Conservation (phyloP, 768 basidiomycete species). For the Tricholoma sp. region DNA sequence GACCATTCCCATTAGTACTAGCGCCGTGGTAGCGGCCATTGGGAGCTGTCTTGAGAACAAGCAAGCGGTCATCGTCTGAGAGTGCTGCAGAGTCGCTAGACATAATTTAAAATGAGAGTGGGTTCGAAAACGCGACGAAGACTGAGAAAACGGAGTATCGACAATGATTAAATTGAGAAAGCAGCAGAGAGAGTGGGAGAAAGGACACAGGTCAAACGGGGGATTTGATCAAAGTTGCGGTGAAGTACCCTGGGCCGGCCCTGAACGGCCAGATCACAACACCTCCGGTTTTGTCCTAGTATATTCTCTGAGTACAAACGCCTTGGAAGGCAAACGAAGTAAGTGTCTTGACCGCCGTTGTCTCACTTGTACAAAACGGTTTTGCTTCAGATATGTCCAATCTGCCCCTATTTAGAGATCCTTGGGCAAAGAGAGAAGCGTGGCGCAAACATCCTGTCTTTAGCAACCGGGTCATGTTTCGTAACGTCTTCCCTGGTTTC, state of each 20-base stretch:
- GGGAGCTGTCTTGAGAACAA: slow-evolving; percentile 36
- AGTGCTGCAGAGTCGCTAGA: slow-evolving; percentile 45
- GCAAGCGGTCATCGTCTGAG: slow-evolving; percentile 57
- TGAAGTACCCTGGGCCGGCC: slow-evolving; percentile 49
- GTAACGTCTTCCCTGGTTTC: slow-evolving; percentile 90
- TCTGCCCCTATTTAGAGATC: slow-evolving; percentile 80
- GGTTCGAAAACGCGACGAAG: slow-evolving; percentile 19
- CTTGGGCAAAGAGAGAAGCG: slow-evolving; percentile 90
- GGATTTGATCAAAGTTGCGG: slow-evolving; percentile 33
- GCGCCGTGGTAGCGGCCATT: slow-evolving; percentile 33
- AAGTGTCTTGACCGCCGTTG: slow-evolving; percentile 4
- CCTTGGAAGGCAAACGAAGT: slow-evolving; percentile 9
- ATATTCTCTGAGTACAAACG: too few species aligned
- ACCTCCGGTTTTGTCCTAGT: slow-evolving; percentile 5
- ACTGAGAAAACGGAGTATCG: slow-evolving; percentile 3
- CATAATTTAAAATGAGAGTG: slow-evolving; percentile 28
- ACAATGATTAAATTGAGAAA: slow-evolving; percentile 15
- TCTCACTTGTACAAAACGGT: slow-evolving; percentile 8
- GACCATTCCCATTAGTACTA: slow-evolving; percentile 42
- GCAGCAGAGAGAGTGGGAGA: slow-evolving; percentile 18
- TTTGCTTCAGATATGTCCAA: slow-evolving; percentile 43
- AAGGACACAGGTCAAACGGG: slow-evolving; percentile 25
- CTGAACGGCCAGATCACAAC: slow-evolving; percentile 42
- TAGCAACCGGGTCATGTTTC: slow-evolving; percentile 80
- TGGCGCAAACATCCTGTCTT: slow-evolving; percentile 93